These are phyloP conservation scores for Apiosordaria backusii DNA, from an alignment of 495 filamentous ascomycete species.

Conservation along the genomic window DNA sequence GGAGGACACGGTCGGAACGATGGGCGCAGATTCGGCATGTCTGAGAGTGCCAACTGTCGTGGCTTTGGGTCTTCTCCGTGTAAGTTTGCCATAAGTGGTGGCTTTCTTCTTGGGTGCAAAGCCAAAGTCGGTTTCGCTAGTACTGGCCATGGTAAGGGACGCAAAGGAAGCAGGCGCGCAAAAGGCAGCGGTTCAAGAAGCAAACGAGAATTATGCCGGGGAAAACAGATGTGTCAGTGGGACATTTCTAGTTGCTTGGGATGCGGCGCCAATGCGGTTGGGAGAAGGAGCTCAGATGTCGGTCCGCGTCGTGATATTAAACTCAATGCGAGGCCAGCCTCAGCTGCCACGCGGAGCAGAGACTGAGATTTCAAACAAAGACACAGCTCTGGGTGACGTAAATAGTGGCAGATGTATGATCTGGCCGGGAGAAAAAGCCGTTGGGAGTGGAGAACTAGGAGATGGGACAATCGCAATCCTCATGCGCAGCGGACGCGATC, in stretches of 20 bases:
- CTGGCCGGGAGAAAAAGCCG: not conserved
- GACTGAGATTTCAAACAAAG: conserved; percentile 1
- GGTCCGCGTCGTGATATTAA: not conserved
- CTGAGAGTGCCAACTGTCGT: conserved; percentile 9
- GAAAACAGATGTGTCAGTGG: not conserved
- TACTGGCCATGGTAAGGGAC: conserved; percentile 29
- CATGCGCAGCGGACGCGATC: not conserved
- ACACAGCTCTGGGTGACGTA: not conserved
- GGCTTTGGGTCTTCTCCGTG: conserved; percentile 30
- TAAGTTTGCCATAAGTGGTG: conserved; percentile 41
- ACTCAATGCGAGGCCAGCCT: conserved; percentile 1
- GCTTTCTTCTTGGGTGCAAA: conserved; percentile 35
- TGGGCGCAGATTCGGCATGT: conserved; percentile 19
- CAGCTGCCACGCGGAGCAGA: not conserved
- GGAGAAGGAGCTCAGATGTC: not conserved
- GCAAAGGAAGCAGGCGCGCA: not conserved
- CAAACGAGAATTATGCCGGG: not conserved
- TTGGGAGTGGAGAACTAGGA: not conserved
- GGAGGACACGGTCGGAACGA: conserved; percentile 10
- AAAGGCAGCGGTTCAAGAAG: not conserved
- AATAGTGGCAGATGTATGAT: not conserved
- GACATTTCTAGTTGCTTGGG: not conserved
- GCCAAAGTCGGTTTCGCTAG: conserved; percentile 36
- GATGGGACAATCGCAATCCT: not conserved
- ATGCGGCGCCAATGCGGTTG: not conserved